These are phyloP conservation scores for Austroboletus eburneus DNA, from an alignment of 768 basidiomycete genomes.

Conservation along the genomic window DNA sequence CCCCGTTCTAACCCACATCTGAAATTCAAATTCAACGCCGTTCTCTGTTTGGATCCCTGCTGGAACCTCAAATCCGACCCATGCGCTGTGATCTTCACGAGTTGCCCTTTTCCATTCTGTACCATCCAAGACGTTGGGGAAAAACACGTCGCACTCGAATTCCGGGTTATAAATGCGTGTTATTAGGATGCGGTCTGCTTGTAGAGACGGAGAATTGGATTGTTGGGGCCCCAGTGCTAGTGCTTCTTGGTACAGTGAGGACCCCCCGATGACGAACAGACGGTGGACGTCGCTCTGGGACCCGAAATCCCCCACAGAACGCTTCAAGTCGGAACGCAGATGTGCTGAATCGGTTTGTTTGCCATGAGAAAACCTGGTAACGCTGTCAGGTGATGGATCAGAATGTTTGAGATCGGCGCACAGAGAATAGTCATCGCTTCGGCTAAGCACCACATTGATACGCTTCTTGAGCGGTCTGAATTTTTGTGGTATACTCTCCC, in stretches of 20 bases:
- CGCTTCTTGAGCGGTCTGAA: slow-evolving; percentile 77
- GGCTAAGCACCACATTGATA: slow-evolving; percentile 74
- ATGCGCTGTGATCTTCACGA: slow-evolving; percentile 62
- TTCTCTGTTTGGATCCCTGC: slow-evolving; percentile 77
- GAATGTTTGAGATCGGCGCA: slow-evolving; percentile 33
- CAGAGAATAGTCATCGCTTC: slow-evolving; percentile 57
- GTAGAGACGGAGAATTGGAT: slow-evolving; percentile 32
- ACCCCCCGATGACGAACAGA: slow-evolving; percentile 90
- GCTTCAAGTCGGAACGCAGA: slow-evolving; percentile 21
- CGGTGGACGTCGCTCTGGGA: slow-evolving; percentile 40
- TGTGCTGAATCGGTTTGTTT: slow-evolving; percentile 24
- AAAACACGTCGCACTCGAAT: slow-evolving; percentile 85
- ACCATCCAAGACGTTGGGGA: slow-evolving; percentile 63
- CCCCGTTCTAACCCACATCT: slow-evolving; percentile 90
- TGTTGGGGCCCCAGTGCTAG: slow-evolving; percentile 36
- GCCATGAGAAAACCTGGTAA: slow-evolving; percentile 13
- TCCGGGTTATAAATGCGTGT: slow-evolving; percentile 75
- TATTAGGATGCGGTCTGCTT: slow-evolving; percentile 78
- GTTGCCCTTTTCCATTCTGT: slow-evolving; percentile 53
- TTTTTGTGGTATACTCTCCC: slow-evolving; percentile 91
- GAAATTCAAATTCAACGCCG: slow-evolving; percentile 82
- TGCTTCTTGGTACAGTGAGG: slow-evolving; percentile 71
- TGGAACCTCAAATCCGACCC: slow-evolving; percentile 79
- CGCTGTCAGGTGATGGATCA: slow-evolving; percentile 5
- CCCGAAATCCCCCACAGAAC: slow-evolving; percentile 14